Evolutionary conservation across 495 filamentous ascomycete species (phyloP), one percentile per base, ranked within the genome.

Genomic region (Chaetomium fimeti): DNA sequence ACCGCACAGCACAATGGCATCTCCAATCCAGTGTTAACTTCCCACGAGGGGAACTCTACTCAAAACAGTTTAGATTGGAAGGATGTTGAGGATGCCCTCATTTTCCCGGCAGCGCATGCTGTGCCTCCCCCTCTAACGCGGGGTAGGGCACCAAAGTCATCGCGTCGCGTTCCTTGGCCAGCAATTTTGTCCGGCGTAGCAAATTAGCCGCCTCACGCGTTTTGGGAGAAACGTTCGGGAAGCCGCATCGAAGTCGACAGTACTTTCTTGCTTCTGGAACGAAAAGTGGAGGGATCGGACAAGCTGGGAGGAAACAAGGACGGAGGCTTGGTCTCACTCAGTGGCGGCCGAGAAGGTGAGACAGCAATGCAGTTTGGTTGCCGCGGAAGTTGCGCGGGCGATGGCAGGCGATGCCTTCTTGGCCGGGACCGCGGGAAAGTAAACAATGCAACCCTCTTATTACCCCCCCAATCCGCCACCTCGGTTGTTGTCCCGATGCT

Each of bases 121-220:
- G 48, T 27, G 52, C 60, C 28, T 51, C 62, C 45, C 40, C 52
- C 20, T 42, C 32, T 7, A 16, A 48, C 27, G 57, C 36, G 47
- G 53, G 60, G 51, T 24, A 47, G 43, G 11, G 16, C 13, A 47
- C 43, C 43, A 22, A 63, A 18, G 60, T 57, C 66, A 68, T 66
- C 40, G 22, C 67, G 60, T 70, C 72, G 72, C 72, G 72, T 70
- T 69, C 64, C 62, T 74, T 72, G 69, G 68, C 69, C 72, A 74
- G 42, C 68, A 57, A 36, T 18, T 27, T 9, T 56, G 61, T 49
- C 13, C 66, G 29, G 56, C 9, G n/a, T 42, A 13, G 22, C 27
- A 53, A 4, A 40, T 32, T 57, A 51, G 12, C 45, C 16, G 58
- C 29, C 58, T 38, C 47, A 52, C 45, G 5, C 32, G 5, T 24